Conservation (phyloP, 257 asterid genomes). For the Forsythia viridissima region DNA sequence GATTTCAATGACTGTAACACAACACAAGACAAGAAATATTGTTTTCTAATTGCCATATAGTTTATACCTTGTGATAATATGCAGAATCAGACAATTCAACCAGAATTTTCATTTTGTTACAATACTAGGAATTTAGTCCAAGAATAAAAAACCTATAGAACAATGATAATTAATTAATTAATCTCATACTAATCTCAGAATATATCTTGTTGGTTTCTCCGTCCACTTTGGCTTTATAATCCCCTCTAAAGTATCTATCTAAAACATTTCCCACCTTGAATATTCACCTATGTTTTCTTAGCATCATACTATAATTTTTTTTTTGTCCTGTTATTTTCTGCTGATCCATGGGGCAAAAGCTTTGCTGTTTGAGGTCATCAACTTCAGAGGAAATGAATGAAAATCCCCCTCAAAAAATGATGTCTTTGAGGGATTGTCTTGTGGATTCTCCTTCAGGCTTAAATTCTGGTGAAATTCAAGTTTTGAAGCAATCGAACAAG, state of each 20-base stretch:
- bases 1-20: neutral
- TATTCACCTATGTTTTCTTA: neutral
- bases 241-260: neutral
- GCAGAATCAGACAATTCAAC: constrained; percentile 5
- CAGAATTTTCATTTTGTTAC: no score
- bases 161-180: neutral
- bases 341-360: constrained; percentile 31
- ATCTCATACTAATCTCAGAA: neutral
- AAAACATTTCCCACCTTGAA: neutral
- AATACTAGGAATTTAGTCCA: neutral
- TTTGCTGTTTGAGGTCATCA: constrained; percentile 34
- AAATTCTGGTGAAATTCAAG: neutral
- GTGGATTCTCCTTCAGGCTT: constrained; percentile 23
- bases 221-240: constrained; percentile 11
- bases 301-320: neutral
- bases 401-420: neutral
- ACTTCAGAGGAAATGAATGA: neutral
- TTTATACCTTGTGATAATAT: neutral
- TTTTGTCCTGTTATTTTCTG: neutral
- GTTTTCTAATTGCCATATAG: neutral
- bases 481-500: constrained; percentile 8
- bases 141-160: neutral
- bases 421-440: constrained; percentile 26
- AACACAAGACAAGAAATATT: neutral
- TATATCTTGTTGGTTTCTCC: constrained; percentile 9